Base-by-base conservation (phyloP, 225 moss, liverwort and hornwort genomes). In the Sphagnum contortum region DNA sequence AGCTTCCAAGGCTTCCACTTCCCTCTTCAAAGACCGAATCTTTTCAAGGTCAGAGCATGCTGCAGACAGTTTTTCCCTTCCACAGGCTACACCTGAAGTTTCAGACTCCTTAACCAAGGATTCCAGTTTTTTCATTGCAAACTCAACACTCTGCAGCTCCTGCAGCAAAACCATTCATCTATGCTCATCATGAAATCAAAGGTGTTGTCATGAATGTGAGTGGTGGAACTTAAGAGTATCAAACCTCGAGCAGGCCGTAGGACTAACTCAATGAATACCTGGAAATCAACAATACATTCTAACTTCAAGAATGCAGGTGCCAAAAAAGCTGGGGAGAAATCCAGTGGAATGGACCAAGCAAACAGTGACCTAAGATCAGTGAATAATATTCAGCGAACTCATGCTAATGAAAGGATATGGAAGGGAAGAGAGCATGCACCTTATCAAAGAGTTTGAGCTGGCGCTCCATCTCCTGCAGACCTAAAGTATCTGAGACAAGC, bases 51-150 rank as follows among this genome's bases (percentile, higher is more conserved):
- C 86, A 74, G 77, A 66, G 50, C 72, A 70, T 6, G 59, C 52
- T 52, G 52, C 9, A 5, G 52, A 52, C 60, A 82, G 68, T 61
- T 76, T 68, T 54, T 74, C 82, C 62, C 64, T 77, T 66, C 69
- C 86, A 12, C 5, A 29, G 49, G 64, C 77, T 57, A 75, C 72
- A 66, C 66, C 70, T 55, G 82, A 46, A 46, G 73, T 71, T 68
- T 81, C 85, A 57, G 85, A 81, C 65, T 86, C 86, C 71, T 82
- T 86, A 70, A 82, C 77, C 74, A 86, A 72, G 65, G 79, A 74
- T 73, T 86, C 85, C 62, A 86, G 63, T 64, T 86, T 86, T 60
- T 73, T 72, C 66, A 82, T 68, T 66, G 82, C 79, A 72, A 81
- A 74, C 60, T 86, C 79, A 61, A 82, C 82, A 66, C 79, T 77